Percentiles rank a stretch among this genome's conserved stretches.
These are phyloP conservation scores for Wallacemonas rigidus DNA, from an alignment of 208 protist species.

Conservation along the genomic window DNA sequence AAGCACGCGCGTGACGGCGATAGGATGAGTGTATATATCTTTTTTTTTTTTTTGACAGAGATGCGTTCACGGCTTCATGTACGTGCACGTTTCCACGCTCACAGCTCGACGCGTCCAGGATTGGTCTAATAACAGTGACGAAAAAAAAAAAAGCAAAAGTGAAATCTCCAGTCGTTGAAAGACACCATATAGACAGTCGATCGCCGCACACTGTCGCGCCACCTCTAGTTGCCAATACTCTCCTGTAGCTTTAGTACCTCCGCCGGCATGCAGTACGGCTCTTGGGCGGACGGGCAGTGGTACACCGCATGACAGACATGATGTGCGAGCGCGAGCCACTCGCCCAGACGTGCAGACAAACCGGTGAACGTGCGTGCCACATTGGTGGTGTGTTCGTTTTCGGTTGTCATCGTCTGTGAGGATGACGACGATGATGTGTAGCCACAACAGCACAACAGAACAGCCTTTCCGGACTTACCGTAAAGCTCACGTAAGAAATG, in stretches of 20 bases:
- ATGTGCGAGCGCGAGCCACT: slow-evolving; percentile 4
- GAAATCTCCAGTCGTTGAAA: too few relatives aligned
- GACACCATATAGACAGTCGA: too few relatives aligned
- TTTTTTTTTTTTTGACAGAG: too few relatives aligned
- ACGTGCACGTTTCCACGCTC: too few relatives aligned
- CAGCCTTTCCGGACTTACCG: not conserved
- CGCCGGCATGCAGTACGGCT: slow-evolving; percentile 1
- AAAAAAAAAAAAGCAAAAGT: too few relatives aligned
- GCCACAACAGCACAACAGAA: slow-evolving; percentile 11
- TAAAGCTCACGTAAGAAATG: not conserved
- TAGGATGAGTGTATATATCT: too few relatives aligned
- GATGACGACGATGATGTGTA: not conserved
- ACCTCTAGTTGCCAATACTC: not conserved
- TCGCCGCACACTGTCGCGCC: too few relatives aligned
- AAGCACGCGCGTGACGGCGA: too few relatives aligned
- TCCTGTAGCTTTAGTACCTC: not conserved
- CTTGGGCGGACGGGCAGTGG: not conserved
- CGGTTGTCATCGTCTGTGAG: not conserved
- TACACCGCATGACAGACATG: not conserved
- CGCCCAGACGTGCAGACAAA: not conserved
- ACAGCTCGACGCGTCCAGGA: too few relatives aligned
- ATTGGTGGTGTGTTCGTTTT: not conserved
- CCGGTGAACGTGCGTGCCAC: not conserved
- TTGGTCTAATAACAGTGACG: too few relatives aligned
- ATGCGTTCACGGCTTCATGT: too few relatives aligned